Percentiles rank a stretch among this genome's conserved stretches.
These are phyloP conservation scores for Beauveria varroae DNA, from an alignment of 2,329 filamentous ascomycete species.

Conservation along the genomic window DNA sequence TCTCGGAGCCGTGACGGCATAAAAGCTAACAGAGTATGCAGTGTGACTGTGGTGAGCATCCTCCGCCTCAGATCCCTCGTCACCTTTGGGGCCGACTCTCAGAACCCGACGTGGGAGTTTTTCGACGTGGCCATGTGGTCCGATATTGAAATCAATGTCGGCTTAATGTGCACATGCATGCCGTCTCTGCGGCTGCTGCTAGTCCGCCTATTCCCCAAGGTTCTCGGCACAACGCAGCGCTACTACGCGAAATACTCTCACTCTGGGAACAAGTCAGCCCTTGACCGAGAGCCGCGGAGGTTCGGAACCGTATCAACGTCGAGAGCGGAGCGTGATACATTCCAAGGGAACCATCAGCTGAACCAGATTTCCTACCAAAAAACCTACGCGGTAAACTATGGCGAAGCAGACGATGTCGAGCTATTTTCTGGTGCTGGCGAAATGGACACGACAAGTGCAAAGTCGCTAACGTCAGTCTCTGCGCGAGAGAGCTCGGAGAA, in stretches of 20 bases:
- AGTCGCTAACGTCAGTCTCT: background rate
- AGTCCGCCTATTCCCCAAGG: conserved; percentile 30
- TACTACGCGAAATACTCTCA: conserved; percentile 21
- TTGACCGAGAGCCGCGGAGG: conserved; percentile 12
- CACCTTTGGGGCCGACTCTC: conserved; percentile 18
- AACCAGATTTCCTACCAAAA: conserved; percentile 27
- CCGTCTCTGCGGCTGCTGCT: conserved; percentile 28
- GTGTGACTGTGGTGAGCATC: conserved; percentile 25
- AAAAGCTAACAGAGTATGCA: background rate
- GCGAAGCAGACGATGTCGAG: conserved; percentile 24
- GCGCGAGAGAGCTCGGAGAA: background rate
- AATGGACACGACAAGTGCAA: conserved; percentile 3
- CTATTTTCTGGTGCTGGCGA: conserved; percentile 23
- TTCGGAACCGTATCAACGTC: conserved; percentile 19
- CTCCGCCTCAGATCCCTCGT: conserved; percentile 22
- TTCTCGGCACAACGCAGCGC: conserved; percentile 22
- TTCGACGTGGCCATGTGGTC: conserved; percentile 26
- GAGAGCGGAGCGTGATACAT: conserved; percentile 15
- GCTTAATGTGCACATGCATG: conserved; percentile 32
- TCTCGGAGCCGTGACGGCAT: too few relatives aligned
- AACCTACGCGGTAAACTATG: conserved; percentile 28
- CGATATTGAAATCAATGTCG: conserved; percentile 30
- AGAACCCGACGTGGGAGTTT: conserved; percentile 24
- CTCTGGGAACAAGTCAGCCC: conserved; percentile 12
- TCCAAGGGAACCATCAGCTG: conserved; percentile 14